Percentiles rank a stretch among this genome's conserved stretches.
phyloP scores from a whole-genome alignment of 768 basidiomycete genomes.

The Suillus clintonianus region DNA sequence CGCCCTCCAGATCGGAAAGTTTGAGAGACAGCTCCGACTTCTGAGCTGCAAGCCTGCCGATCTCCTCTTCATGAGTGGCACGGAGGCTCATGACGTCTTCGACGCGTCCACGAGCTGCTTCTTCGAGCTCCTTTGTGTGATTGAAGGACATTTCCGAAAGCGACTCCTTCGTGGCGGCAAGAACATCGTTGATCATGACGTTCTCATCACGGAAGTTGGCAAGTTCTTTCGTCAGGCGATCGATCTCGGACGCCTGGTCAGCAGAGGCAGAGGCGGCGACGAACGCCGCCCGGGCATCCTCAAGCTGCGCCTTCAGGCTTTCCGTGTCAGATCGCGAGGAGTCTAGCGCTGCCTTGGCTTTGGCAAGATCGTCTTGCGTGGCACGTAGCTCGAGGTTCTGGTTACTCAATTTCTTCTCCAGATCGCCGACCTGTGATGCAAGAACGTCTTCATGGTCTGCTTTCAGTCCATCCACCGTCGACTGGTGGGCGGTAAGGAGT shows the following conservation, averaged over 20 bases:
- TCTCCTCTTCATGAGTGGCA: slow-evolving; percentile 60
- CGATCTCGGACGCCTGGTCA: slow-evolving; percentile 56
- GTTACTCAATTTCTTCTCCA: slow-evolving; percentile 65
- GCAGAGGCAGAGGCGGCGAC: slow-evolving; percentile 41
- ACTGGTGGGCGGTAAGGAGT: slow-evolving; percentile 61
- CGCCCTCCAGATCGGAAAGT: slow-evolving; percentile 78
- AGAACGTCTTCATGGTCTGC: slow-evolving; percentile 63
- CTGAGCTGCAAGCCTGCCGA: slow-evolving; percentile 53
- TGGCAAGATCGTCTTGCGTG: slow-evolving; percentile 79
- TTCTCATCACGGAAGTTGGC: slow-evolving; percentile 70
- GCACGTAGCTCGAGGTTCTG: slow-evolving; percentile 78
- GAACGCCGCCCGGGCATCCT: slow-evolving; percentile 55
- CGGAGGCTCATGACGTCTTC: slow-evolving; percentile 71
- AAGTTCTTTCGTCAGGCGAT: slow-evolving; percentile 59
- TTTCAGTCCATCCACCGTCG: slow-evolving; percentile 60
- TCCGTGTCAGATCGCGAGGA: slow-evolving; percentile 55
- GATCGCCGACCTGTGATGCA: slow-evolving; percentile 52
- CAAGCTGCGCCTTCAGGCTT: slow-evolving; percentile 60
- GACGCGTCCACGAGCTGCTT: slow-evolving; percentile 65
- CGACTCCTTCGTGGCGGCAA: slow-evolving; percentile 68
- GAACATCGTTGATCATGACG: slow-evolving; percentile 61
- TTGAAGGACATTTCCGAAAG: slow-evolving; percentile 69
- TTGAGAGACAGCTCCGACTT: slow-evolving; percentile 62
- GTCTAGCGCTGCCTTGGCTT: slow-evolving; percentile 65
- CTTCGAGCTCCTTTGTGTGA: slow-evolving; percentile 74